Evolutionary conservation across 768 basidiomycete genomes (phyloP).

Genomic region (Lactarius hatsudake): DNA sequence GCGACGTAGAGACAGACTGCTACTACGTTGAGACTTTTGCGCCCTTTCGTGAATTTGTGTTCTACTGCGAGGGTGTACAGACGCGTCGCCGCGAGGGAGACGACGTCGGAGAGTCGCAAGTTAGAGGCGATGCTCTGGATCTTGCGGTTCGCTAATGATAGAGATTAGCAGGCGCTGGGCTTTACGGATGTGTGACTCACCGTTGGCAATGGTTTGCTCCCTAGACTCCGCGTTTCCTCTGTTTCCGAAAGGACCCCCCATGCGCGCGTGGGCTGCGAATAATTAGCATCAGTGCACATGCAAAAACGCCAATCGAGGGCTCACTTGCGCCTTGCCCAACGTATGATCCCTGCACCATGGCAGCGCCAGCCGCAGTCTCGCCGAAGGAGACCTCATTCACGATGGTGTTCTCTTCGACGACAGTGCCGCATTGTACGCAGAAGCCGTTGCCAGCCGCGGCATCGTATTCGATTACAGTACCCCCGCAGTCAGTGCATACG

Average conservation of each 20-base stretch:
- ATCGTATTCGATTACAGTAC: slow-evolving; percentile 83
- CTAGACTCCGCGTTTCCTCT: slow-evolving; percentile 77
- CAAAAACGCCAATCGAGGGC: slow-evolving; percentile 33
- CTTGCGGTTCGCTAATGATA: slow-evolving; percentile 63
- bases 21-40: slow-evolving; percentile 88
- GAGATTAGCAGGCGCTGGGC: neutral
- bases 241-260: slow-evolving; percentile 80
- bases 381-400: slow-evolving; percentile 94
- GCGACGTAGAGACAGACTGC: slow-evolving; percentile 96
- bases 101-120: slow-evolving; percentile 73
- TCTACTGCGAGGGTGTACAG: slow-evolving; percentile 93
- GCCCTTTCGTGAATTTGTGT: slow-evolving; percentile 90
- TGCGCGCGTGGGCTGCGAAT: slow-evolving; percentile 68
- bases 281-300: neutral
- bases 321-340: slow-evolving; percentile 89
- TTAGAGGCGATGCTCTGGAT: slow-evolving; percentile 81
- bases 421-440: slow-evolving; percentile 82
- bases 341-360: slow-evolving; percentile 92
- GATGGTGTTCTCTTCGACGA: slow-evolving; percentile 90
- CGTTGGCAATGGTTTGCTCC: slow-evolving; percentile 89
- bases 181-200: slow-evolving; percentile 40
- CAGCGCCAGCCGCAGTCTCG: slow-evolving; percentile 89
- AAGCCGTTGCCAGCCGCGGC: slow-evolving; percentile 81
- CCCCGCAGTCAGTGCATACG: slow-evolving; percentile 74
- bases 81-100: slow-evolving; percentile 77